A percentile compares a stretch with the other conserved stretches of the same genome.
phyloP scores from a whole-genome alignment of 2,329 filamentous ascomycete species.

The Aspergillus sp. region DNA sequence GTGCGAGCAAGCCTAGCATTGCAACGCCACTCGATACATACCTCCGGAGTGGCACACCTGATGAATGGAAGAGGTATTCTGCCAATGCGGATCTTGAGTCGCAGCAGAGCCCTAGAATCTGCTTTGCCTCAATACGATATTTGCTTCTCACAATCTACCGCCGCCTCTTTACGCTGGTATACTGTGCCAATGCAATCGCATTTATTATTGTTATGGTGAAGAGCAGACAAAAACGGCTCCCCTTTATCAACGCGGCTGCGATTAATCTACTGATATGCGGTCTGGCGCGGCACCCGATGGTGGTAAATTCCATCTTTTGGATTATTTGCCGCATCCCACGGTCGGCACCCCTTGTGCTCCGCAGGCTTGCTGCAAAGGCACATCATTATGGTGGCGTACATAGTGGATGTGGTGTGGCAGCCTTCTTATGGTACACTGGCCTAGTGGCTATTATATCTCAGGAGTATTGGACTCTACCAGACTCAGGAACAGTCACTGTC shows the following conservation, averaged over 20 bases:
- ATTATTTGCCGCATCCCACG: slow-evolving; percentile 42
- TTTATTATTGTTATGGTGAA: slow-evolving; percentile 33
- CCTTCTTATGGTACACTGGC: slow-evolving; percentile 44
- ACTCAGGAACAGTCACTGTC: slow-evolving; percentile 18
- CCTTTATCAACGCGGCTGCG: slow-evolving; percentile 40
- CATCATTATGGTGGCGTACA: slow-evolving; percentile 53
- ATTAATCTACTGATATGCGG: slow-evolving; percentile 45
- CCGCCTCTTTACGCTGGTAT: slow-evolving; percentile 39
- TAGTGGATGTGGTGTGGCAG: slow-evolving; percentile 46
- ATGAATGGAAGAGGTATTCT: no score
- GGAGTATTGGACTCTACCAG: slow-evolving; percentile 23
- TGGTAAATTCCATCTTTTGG: slow-evolving; percentile 48
- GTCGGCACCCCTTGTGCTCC: slow-evolving; percentile 41
- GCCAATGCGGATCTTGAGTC: no score
- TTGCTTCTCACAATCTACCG: slow-evolving; percentile 37
- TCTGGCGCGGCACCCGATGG: slow-evolving; percentile 48
- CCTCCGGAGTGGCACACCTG: no score
- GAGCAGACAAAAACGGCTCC: slow-evolving; percentile 27
- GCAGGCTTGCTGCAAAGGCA: slow-evolving; percentile 44
- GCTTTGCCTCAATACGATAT: slow-evolving; percentile 30
- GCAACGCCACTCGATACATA: no score
- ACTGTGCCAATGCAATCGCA: slow-evolving; percentile 32
- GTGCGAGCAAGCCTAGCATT: no score
- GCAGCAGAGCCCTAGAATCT: no score
- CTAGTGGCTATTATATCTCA: slow-evolving; percentile 32